These are phyloP conservation scores for Lactarius indigo DNA, from an alignment of 768 basidiomycete genomes.

Conservation along the genomic window DNA sequence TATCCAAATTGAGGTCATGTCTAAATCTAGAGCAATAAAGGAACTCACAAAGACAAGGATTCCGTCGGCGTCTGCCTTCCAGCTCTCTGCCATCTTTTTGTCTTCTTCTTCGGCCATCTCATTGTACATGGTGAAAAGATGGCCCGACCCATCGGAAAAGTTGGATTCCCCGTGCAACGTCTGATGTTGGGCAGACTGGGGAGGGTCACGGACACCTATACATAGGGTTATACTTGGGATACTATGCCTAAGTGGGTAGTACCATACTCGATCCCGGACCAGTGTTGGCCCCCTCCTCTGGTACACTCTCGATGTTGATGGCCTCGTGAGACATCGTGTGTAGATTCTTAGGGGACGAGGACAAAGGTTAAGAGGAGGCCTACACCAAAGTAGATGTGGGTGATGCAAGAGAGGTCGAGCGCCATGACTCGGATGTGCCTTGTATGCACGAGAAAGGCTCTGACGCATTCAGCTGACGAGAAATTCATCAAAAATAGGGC, in stretches of 20 bases:
- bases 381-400: too few relatives aligned
- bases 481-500: too few relatives aligned
- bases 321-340: neutral
- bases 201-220: neutral
- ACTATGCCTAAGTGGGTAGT: neutral
- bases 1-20: neutral
- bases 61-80: neutral
- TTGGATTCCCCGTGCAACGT: neutral
- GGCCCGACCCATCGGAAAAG: neutral
- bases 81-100: neutral
- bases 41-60: neutral
- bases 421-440: too few relatives aligned
- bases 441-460: too few relatives aligned
- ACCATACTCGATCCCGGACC: neutral
- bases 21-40: neutral
- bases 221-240: neutral
- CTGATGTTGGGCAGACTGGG: neutral
- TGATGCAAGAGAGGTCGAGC: too few relatives aligned
- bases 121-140: neutral
- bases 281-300: neutral
- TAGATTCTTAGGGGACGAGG: too few relatives aligned
- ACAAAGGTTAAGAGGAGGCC: too few relatives aligned
- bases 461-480: too few relatives aligned
- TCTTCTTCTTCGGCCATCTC: neutral
- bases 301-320: neutral